Percentiles rank a stretch among this genome's conserved stretches.
phyloP scores from a whole-genome alignment of 164 flowering plant species.

The Aristolochia fimbriata region DNA sequence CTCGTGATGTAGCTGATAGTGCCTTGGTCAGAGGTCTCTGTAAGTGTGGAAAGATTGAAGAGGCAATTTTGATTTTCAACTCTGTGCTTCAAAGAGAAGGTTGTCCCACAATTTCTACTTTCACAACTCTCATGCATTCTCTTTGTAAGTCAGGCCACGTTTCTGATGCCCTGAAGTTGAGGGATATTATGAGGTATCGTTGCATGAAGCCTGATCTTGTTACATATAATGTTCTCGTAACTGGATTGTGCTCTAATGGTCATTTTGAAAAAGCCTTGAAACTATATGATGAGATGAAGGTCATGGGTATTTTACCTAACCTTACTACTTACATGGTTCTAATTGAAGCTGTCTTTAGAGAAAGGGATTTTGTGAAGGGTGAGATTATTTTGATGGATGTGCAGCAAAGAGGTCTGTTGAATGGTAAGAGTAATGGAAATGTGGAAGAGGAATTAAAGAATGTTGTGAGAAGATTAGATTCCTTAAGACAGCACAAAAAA shows the following conservation, averaged over 20 bases:
- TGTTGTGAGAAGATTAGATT: slow-evolving; percentile 30
- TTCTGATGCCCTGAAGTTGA: slow-evolving; percentile 42
- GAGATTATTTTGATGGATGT: slow-evolving; percentile 46
- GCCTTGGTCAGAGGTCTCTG: slow-evolving; percentile 72
- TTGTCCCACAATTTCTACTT: slow-evolving; percentile 66
- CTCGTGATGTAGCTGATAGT: slow-evolving; percentile 57
- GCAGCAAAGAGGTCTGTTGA: slow-evolving; percentile 40
- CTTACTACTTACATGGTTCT: slow-evolving; percentile 43
- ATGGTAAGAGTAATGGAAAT: slow-evolving; percentile 16
- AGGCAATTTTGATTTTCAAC: slow-evolving; percentile 48
- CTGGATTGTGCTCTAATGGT: slow-evolving; percentile 46
- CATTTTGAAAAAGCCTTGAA: slow-evolving; percentile 41
- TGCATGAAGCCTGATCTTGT: slow-evolving; percentile 53
- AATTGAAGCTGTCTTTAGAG: slow-evolving; percentile 25
- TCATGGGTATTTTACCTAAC: slow-evolving; percentile 39
- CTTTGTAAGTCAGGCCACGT: slow-evolving; percentile 43
- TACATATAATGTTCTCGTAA: slow-evolving; percentile 64
- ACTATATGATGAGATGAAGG: slow-evolving; percentile 73
- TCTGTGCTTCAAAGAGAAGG: slow-evolving; percentile 34
- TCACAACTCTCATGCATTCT: slow-evolving; percentile 62
- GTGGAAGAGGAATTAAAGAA: slow-evolving; percentile 21
- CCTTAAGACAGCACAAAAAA: slow-evolving; percentile 23
- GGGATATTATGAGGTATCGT: slow-evolving; percentile 34
- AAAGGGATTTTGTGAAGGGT: slow-evolving; percentile 19
- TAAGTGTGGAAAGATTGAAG: slow-evolving; percentile 56